Evolutionary conservation across 768 basidiomycete genomes (phyloP), one percentile per base, ranked within the genome.

Genomic region (Boletus speciosus): DNA sequence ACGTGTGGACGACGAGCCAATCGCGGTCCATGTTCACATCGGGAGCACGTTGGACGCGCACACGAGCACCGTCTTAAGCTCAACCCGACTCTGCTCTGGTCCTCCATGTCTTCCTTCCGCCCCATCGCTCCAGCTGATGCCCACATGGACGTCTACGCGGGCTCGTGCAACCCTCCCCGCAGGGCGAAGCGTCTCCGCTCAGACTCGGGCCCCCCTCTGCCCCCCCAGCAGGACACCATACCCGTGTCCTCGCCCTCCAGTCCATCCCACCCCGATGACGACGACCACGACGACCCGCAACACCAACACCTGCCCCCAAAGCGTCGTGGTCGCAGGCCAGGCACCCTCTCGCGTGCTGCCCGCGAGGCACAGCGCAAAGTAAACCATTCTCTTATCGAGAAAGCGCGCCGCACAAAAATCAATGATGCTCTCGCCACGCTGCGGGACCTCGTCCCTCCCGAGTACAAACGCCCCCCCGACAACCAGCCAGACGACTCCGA

Each of bases 361-460:
- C 79, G 94, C 44, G 93, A 96, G 71, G 81, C 86, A 2, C 85
- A 92, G 70, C 83, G 95, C 49, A 93, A 95, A 69, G 82, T 92
- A 35, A 97, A 97, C 71, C 95, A 98, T 65, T 91, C 88, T 6
- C 84, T 94, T 57, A 98, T 98, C 67, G 95, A 98, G 74, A 90
- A 95, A 66, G 84, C 94, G 0, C 76, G 95, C 31, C 79, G 95
- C 55, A 96, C 95, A 11, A 97, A 97, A 79, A 98, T 98, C 59
- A 98, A 98, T 66, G 87, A 92, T 48, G 92, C 94, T 0, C 78
- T 98, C 6, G 78, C 85, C 3, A 82, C 85, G 2, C 73, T 98
- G 42, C 82, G 86, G 57, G 76, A 78, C 58, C 83, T 97, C 62
- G 91, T 96, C 1, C 92, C 93, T 0, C 64, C 74, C 8, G 78